A percentile compares a stretch with the other conserved stretches of the same genome.
Conservation (phyloP, 345 rosid species). For the Tarenaya hassleriana region DNA sequence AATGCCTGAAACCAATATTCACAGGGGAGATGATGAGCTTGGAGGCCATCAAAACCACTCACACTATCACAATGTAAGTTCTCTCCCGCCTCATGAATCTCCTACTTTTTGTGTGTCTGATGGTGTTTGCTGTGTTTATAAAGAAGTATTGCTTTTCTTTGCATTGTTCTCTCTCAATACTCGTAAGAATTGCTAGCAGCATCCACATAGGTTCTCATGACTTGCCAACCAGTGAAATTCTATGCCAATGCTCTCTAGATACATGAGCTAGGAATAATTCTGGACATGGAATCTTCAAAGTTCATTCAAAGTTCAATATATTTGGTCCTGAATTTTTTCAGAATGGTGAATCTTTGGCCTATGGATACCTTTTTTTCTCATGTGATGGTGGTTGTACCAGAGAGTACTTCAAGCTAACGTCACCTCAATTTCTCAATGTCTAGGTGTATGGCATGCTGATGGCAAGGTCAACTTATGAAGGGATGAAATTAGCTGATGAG, state of each 20-base stretch:
- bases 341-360: not conserved
- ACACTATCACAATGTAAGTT: conserved; percentile 78
- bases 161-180: conserved; percentile 2
- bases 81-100: conserved; percentile 15
- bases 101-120: not conserved
- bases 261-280: too few species aligned
- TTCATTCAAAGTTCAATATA: conserved; percentile 3
- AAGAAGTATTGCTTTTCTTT: not conserved
- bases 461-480: conserved; percentile 90
- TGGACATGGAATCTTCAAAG: not conserved
- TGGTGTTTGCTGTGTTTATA: not conserved
- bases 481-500: conserved; percentile 65
- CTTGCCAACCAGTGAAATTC: conserved; percentile 2
- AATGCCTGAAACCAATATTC: conserved; percentile 82
- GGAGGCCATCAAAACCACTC: conserved; percentile 80
- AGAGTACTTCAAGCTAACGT: conserved; percentile 8
- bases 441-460: conserved; percentile 90
- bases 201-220: not conserved
- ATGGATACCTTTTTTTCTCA: not conserved
- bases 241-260: conserved; percentile 11
- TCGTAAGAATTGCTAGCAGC: not conserved
- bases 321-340: not conserved
- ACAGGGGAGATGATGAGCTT: conserved; percentile 67
- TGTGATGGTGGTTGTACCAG: not conserved
- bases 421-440: conserved; percentile 4